phyloP scores from a whole-genome alignment of 768 basidiomycete species.

The Rhodotorula taiwanensis region DNA sequence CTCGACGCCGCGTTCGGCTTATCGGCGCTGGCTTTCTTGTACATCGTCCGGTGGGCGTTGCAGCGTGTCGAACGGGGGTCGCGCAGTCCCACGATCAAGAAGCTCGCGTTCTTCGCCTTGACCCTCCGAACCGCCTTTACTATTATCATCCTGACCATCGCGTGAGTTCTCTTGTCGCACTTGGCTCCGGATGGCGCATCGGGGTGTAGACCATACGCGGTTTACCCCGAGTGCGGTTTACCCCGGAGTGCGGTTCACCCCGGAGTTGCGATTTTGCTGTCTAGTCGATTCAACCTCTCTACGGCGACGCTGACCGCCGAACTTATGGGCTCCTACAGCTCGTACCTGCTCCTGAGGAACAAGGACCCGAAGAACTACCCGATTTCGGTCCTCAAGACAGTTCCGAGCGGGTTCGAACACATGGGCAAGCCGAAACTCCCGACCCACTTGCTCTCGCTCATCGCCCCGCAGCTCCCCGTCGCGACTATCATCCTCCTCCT shows the following conservation, averaged over 20 bases:
- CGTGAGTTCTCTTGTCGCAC: too few relatives aligned
- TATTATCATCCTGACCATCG: conserved; percentile 69
- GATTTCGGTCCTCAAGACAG: conserved; percentile 54
- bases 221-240: too few relatives aligned
- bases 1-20: conserved; percentile 83
- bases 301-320: too few relatives aligned
- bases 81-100: conserved; percentile 49
- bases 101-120: conserved; percentile 69
- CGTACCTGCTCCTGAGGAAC: conserved; percentile 65
- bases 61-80: conserved; percentile 54
- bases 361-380: conserved; percentile 52
- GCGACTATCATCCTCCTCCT: conserved; percentile 65
- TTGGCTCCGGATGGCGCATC: too few relatives aligned
- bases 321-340: too few relatives aligned
- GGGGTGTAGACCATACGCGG: too few relatives aligned
- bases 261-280: too few relatives aligned
- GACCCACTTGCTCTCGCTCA: conserved; percentile 13
- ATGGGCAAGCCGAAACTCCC: conserved; percentile 48
- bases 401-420: conserved; percentile 61
- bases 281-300: too few relatives aligned
- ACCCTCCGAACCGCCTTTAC: conserved; percentile 49
- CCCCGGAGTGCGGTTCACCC: too few relatives aligned
- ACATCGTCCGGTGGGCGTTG: conserved; percentile 60
- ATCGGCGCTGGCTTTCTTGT: conserved; percentile 49
- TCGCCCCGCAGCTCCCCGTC: conserved; percentile 69